Percentiles rank a stretch among this genome's conserved stretches.
phyloP scores from a whole-genome alignment of 2,329 filamentous ascomycete species.

The Coniochaeta sp. region DNA sequence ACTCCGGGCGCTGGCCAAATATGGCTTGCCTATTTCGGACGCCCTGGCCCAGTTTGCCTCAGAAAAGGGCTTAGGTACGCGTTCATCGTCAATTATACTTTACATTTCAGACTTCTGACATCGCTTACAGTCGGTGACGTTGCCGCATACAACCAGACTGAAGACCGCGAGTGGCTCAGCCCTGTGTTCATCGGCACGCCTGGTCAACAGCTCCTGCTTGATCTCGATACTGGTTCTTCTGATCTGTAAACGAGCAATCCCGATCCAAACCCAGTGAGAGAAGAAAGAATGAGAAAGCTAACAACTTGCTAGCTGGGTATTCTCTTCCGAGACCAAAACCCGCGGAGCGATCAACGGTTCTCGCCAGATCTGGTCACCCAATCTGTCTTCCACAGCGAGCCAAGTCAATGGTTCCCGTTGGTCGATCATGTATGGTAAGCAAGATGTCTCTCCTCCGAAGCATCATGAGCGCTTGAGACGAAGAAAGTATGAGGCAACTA shows the following conservation, averaged over 20 bases:
- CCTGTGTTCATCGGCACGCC: constrained; percentile 55
- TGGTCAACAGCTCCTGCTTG: constrained; percentile 51
- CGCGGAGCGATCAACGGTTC: constrained; percentile 33
- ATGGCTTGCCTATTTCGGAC: constrained; percentile 21
- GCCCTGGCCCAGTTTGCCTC: constrained; percentile 9
- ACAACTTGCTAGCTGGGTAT: constrained; percentile 38
- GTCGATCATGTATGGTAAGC: constrained; percentile 37
- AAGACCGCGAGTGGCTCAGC: constrained; percentile 51
- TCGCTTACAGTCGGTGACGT: constrained; percentile 11
- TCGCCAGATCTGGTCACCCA: constrained; percentile 36
- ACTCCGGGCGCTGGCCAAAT: constrained; percentile 28
- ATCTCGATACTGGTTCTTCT: constrained; percentile 61
- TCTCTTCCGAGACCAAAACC: constrained; percentile 35
- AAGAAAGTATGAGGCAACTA: constrained; percentile 6
- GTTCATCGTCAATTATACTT: neutral
- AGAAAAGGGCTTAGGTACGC: constrained; percentile 6
- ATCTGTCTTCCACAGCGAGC: constrained; percentile 34
- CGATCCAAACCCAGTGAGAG: neutral
- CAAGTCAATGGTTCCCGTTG: constrained; percentile 36
- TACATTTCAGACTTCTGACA: neutral
- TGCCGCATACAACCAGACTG: constrained; percentile 20
- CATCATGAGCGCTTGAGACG: neutral
- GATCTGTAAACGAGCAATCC: constrained; percentile 50
- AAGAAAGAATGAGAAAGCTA: constrained; percentile 1
- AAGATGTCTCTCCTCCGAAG: neutral